Evolutionary conservation across 148 eudicot genomes (phyloP).

Genomic region (Selenicereus undatus): DNA sequence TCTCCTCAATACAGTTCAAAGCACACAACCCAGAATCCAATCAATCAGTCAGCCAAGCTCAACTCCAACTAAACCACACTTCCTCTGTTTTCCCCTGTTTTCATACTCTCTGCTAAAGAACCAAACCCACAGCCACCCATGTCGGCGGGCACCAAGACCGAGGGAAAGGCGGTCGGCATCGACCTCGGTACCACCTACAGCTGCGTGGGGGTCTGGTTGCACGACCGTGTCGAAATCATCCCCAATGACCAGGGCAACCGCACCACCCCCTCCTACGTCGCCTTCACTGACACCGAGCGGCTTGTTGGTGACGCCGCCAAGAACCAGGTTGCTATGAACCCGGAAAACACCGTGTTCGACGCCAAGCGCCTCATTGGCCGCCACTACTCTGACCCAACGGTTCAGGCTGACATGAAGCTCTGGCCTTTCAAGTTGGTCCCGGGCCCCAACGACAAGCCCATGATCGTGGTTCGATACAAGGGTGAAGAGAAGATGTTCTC

Average conservation of each 20-base stretch:
- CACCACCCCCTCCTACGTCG: background rate
- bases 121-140: background rate
- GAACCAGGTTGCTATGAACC: background rate
- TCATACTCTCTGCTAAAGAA: background rate
- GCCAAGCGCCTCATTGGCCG: constrained; percentile 4
- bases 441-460: constrained; percentile 19
- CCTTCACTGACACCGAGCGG: background rate
- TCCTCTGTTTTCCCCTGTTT: background rate
- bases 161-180: background rate
- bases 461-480: constrained; percentile 18
- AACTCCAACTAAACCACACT: background rate
- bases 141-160: background rate
- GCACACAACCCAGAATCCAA: background rate
- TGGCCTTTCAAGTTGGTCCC: constrained; percentile 27
- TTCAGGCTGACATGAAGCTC: constrained; percentile 21
- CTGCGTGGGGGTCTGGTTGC: background rate
- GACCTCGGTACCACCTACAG: background rate
- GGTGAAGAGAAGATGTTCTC: constrained; percentile 20
- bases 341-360: background rate
- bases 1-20: background rate
- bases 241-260: background rate
- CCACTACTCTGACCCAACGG: constrained; percentile 15
- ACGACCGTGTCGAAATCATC: background rate
- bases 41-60: background rate
- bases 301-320: background rate